phyloP scores from a whole-genome alignment of 306 rosid species.

The Hippophae tibetana region DNA sequence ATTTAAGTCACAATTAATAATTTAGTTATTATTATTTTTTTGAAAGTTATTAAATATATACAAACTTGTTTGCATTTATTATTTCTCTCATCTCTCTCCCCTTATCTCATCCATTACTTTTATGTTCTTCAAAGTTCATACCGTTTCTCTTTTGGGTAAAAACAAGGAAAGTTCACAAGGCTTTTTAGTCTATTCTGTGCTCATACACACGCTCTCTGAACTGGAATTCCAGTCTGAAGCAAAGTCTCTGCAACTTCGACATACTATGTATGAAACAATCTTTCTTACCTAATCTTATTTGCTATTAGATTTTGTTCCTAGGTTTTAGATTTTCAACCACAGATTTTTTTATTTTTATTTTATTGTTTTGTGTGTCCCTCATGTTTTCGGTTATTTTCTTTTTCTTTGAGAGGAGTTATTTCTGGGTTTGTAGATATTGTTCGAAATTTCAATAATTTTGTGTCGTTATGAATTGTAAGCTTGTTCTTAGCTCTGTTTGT shows the following conservation, averaged over 20 bases:
- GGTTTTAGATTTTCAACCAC: not conserved
- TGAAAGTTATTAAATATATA: no score
- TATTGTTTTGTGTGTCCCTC: not conserved
- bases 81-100: conserved; percentile 3
- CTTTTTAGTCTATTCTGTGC: conserved; percentile 12
- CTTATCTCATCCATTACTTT: conserved; percentile 28
- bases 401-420: not conserved
- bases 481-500: not conserved
- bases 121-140: conserved; percentile 9
- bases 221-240: conserved; percentile 12
- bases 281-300: conserved; percentile 17
- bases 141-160: conserved; percentile 28
- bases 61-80: no score
- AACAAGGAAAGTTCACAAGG: conserved; percentile 20
- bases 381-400: not conserved
- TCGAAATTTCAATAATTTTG: not conserved
- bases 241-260: conserved; percentile 20
- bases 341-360: conserved; percentile 2
- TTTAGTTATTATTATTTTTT: no score
- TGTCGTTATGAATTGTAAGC: conserved; percentile 1
- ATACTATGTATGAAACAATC: conserved; percentile 30
- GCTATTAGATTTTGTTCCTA: conserved; percentile 8
- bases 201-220: conserved; percentile 17
- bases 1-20: no score
- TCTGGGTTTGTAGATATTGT: not conserved